phyloP scores from a whole-genome alignment of 352 stramenopile species.

The Peronosclerospora sorghi region DNA sequence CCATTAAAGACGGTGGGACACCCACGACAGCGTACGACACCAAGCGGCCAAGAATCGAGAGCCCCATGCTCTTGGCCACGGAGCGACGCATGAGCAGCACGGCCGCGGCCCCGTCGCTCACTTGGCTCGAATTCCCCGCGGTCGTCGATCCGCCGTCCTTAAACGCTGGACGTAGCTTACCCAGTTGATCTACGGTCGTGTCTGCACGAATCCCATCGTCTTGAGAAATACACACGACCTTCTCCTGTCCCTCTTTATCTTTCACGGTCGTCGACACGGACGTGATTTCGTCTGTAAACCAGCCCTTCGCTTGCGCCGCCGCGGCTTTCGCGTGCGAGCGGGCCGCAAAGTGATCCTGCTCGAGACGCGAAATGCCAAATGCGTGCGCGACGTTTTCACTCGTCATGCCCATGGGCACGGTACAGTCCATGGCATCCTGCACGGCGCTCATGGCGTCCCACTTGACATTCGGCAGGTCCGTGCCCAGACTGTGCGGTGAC shows the following conservation, averaged over 20 bases:
- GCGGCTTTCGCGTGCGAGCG: constrained; percentile 68
- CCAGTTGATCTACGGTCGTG: constrained; percentile 55
- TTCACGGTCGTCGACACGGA: constrained; percentile 63
- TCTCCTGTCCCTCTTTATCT: constrained; percentile 72
- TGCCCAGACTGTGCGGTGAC: constrained; percentile 48
- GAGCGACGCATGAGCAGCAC: constrained; percentile 80
- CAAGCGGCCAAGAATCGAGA: constrained; percentile 78
- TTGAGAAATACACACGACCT: constrained; percentile 55
- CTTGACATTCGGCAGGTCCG: constrained; percentile 43
- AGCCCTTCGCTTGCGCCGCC: constrained; percentile 59
- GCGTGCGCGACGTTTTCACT: constrained; percentile 81
- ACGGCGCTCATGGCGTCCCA: constrained; percentile 41
- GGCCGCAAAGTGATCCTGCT: constrained; percentile 75
- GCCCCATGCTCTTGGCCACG: constrained; percentile 65
- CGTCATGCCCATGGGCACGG: constrained; percentile 77
- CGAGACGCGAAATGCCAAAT: constrained; percentile 52
- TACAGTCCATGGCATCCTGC: constrained; percentile 75
- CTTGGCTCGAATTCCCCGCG: constrained; percentile 78
- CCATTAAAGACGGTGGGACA: constrained; percentile 82
- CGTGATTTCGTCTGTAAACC: constrained; percentile 86
- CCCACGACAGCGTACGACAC: constrained; percentile 76
- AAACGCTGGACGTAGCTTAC: constrained; percentile 70
- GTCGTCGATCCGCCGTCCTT: constrained; percentile 74
- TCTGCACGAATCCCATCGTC: constrained; percentile 62
- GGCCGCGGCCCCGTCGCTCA: constrained; percentile 83